These are phyloP conservation scores for Claviceps humidiphila DNA, from an alignment of 2,329 filamentous ascomycete genomes.

Conservation along the genomic window DNA sequence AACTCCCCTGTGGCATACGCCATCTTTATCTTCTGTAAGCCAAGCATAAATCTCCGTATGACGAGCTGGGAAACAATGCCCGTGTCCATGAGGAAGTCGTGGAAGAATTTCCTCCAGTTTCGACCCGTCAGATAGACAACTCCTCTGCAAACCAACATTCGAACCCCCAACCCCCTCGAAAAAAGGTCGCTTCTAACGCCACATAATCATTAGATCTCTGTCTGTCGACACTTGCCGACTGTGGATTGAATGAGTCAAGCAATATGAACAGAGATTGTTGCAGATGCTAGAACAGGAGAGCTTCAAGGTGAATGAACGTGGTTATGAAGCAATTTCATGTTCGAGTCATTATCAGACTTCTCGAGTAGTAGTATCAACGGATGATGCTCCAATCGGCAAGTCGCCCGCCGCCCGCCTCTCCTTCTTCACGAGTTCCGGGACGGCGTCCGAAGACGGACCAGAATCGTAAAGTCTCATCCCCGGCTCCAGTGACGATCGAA, in stretches of 20 bases:
- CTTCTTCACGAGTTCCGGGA: constrained; percentile 56
- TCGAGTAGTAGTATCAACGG: constrained; percentile 28
- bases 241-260: not conserved
- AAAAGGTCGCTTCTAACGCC: not conserved
- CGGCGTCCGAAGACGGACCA: constrained; percentile 92
- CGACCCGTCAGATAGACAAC: not conserved
- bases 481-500: constrained; percentile 87
- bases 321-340: not conserved
- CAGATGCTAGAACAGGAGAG: not conserved
- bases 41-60: not conserved
- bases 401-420: constrained; percentile 43
- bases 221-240: not conserved
- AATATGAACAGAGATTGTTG: not conserved
- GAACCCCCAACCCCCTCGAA: not conserved
- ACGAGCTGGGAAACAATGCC: not conserved
- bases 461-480: constrained; percentile 90
- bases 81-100: not conserved
- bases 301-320: not conserved
- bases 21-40: not conserved
- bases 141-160: not conserved
- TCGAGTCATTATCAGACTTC: not conserved
- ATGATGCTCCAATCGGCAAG: constrained; percentile 77
- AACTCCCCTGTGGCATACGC: not conserved
- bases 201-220: not conserved
- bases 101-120: not conserved